Evolutionary conservation across 2,329 filamentous ascomycete species (phyloP).

Genomic region (Fusarium buharicum): DNA sequence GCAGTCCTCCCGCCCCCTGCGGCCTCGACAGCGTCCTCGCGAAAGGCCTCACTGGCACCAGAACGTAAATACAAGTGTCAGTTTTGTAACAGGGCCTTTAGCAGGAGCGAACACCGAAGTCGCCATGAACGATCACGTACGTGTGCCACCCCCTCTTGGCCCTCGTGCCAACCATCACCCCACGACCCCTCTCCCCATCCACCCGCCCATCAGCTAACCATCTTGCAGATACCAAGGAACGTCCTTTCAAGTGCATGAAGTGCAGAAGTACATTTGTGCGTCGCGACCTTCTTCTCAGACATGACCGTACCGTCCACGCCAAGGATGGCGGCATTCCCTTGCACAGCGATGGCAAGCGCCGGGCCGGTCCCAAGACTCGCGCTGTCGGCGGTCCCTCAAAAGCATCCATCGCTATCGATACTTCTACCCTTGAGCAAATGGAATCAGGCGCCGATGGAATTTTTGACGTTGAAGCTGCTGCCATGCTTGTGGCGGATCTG

Average conservation of each 20-base stretch:
- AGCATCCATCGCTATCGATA: conserved; percentile 80
- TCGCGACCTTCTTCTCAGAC: conserved; percentile 92
- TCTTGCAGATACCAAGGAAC: conserved; percentile 89
- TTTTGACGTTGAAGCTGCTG: conserved; percentile 96
- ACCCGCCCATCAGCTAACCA: conserved; percentile 42
- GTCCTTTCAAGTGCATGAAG: conserved; percentile 98
- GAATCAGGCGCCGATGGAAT: conserved; percentile 89
- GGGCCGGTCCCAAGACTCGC: conserved; percentile 75
- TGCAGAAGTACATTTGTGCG: conserved; percentile 98
- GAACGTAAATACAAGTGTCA: conserved; percentile 99
- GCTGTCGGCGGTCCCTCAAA: conserved; percentile 75
- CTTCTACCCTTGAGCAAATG: conserved; percentile 89
- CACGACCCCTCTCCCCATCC: conserved; percentile 14
- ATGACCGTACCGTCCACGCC: conserved; percentile 97
- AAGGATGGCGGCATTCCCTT: conserved; percentile 96
- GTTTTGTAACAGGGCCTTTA: conserved; percentile 98
- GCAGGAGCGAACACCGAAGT: conserved; percentile 95
- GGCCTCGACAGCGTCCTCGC: conserved; percentile 75
- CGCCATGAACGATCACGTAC: conserved; percentile 98
- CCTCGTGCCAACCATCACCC: conserved; percentile 19
- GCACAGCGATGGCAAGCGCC: conserved; percentile 92
- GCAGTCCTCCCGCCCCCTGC: conserved; percentile 71
- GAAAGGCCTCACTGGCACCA: conserved; percentile 80
- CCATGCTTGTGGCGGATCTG: conserved; percentile 98
- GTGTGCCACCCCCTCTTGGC: conserved; percentile 61